A percentile compares a stretch with the other conserved stretches of the same genome.
These are phyloP conservation scores for Rickenella mellea DNA, from an alignment of 768 basidiomycete genomes.

Conservation along the genomic window DNA sequence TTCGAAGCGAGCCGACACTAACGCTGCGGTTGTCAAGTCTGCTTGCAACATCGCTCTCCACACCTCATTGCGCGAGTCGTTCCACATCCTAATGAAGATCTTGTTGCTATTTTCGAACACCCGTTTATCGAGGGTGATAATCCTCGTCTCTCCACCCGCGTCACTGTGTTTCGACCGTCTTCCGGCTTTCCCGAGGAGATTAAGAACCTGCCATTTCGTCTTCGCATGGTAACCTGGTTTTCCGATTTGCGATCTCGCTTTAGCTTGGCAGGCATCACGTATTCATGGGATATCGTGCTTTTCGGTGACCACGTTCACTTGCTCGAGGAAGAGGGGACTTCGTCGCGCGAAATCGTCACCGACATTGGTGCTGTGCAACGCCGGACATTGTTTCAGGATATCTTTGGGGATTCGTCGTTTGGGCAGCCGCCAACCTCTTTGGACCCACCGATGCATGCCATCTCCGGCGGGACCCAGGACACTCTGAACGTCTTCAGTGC, in stretches of 20 bases:
- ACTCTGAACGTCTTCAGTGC: conserved; percentile 46
- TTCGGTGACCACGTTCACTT: conserved; percentile 50
- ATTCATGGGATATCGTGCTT: conserved; percentile 52
- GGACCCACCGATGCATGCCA: conserved; percentile 9
- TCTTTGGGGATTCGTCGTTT: conserved; percentile 78
- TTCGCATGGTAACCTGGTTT: conserved; percentile 40
- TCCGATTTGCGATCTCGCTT: conserved; percentile 26
- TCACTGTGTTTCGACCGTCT: conserved; percentile 38
- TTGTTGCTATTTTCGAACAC: conserved; percentile 49
- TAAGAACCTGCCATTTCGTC: conserved; percentile 3
- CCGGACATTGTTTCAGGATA: conserved; percentile 77
- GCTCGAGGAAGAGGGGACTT: conserved; percentile 32
- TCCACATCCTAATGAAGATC: conserved; percentile 45
- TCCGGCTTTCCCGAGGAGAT: conserved; percentile 30
- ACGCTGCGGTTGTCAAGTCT: conserved; percentile 32
- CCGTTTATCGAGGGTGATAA: conserved; percentile 14
- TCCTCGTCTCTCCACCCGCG: conserved; percentile 24
- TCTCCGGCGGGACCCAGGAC: conserved; percentile 25
- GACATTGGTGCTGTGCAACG: conserved; percentile 19
- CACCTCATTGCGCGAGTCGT: conserved; percentile 34
- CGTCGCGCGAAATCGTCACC: conserved; percentile 27
- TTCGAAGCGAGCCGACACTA: conserved; percentile 3
- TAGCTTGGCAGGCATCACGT: conserved; percentile 62
- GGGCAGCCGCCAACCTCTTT: conserved; percentile 13
- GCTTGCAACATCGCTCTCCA: conserved; percentile 41